Evolutionary conservation across 306 rosid species (phyloP), one percentile per base, ranked within the genome.

Genomic region (Astragalus glycyphyllos): DNA sequence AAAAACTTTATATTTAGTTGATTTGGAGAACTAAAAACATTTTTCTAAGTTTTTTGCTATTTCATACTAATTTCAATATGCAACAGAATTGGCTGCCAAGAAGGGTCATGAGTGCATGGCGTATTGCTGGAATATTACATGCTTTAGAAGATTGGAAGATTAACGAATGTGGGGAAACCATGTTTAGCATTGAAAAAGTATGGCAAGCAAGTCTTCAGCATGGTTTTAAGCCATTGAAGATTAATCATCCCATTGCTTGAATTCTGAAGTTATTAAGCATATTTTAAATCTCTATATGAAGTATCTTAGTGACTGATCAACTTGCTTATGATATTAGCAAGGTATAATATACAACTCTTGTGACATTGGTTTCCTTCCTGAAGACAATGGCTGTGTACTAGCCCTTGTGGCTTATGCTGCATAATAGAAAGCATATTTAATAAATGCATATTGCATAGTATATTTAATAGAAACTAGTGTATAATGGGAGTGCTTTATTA

Each of bases 61-160:
- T n/a, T n/a, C n/a, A n/a, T n/a, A n/a, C n/a, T n/a, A n/a, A n/a
- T n/a, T n/a, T n/a, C n/a, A n/a, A n/a, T n/a, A n/a, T n/a, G n/a
- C n/a, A 44, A 51, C 84, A 82, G 86, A 82, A 85, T n/a, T 90
- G 97, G 98, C 42, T 93, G 11, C 87, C 90, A 56, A 87, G 98
- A 71, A 84, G 88, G 57, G 92, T 84, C 53, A 90, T 93, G 94
- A 93, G 96, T 57, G 97, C 89, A 0, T 85, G 89, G 86, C 88
- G 96, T 2, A 59, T 88, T 3, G 97, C 89, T 0, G 96, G 94
- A 17, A 80, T 87, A 58, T 12, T 93, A 76, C 96, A 93, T 65
- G 92, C 83, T 0, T 38, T 88, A 8, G 90, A 88, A 82, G 90
- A 67, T 6, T 88, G 96, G 97, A 73, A 84, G 0, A 75, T 71